These are phyloP conservation scores for Backusella luteola DNA, from an alignment of 192 early-diverging fungal genomes.

Conservation along the genomic window DNA sequence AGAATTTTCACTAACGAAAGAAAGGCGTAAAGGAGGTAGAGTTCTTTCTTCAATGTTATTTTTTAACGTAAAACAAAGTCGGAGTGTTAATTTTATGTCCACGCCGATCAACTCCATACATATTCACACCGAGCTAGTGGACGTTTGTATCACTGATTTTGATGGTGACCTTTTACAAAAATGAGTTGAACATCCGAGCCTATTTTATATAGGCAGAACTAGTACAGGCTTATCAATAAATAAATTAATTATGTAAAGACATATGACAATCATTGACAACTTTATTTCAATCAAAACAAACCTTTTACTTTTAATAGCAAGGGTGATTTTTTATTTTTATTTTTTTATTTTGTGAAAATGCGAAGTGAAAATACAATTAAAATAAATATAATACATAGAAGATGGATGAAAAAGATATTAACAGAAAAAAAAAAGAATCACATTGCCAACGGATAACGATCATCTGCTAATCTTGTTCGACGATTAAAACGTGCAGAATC, in stretches of 20 bases:
- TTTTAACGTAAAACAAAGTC: not conserved
- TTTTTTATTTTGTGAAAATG: conserved; percentile 10
- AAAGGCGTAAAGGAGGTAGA: not conserved
- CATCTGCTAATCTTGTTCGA: conserved; percentile 13
- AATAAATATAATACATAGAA: conserved; percentile 13
- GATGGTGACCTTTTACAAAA: not conserved
- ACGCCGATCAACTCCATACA: not conserved
- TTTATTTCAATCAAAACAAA: not conserved
- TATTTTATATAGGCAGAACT: not conserved
- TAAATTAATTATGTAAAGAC: not conserved
- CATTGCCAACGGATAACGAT: conserved; percentile 1
- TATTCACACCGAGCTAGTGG: not conserved
- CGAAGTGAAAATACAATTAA: not conserved
- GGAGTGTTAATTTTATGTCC: not conserved
- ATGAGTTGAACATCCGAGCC: not conserved
- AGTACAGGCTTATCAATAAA: not conserved
- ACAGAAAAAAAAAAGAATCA: not conserved
- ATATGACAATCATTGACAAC: conserved; percentile 2
- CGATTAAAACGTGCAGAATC: conserved; percentile 2
- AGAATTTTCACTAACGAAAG: not conserved
- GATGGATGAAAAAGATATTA: not conserved
- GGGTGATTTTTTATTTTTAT: not conserved
- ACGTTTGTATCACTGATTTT: not conserved
- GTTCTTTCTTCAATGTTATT: not conserved
- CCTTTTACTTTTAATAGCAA: not conserved